Conservation (phyloP, 1,284 basidiomycete genomes). For the Irpex rosettiformis region DNA sequence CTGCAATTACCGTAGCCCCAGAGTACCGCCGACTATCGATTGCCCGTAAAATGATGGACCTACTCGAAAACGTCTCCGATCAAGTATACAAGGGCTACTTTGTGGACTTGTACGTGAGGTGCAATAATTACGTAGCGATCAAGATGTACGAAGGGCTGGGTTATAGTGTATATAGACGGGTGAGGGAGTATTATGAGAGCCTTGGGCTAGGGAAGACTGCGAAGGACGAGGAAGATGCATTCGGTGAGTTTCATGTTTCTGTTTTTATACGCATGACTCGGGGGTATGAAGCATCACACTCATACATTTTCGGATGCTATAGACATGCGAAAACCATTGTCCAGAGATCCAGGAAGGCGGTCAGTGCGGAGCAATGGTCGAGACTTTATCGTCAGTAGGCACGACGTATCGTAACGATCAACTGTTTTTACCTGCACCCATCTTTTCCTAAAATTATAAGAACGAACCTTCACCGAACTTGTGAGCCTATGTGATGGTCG, state of each 20-base stretch:
- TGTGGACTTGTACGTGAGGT: constrained; percentile 89
- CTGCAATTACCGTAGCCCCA: constrained; percentile 88
- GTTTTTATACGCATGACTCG: no score
- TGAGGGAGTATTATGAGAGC: constrained; percentile 83
- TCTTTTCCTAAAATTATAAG: no score
- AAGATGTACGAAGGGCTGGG: constrained; percentile 85
- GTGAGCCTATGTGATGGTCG: no score
- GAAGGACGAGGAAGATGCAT: constrained; percentile 86
- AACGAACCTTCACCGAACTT: no score
- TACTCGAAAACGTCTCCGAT: constrained; percentile 81
- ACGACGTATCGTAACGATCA: constrained; percentile 6
- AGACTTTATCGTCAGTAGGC: constrained; percentile 6
- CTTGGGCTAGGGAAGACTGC: constrained; percentile 65
- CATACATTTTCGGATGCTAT: not conserved
- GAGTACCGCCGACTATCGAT: constrained; percentile 85
- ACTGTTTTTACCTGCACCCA: not conserved
- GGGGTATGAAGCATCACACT: not conserved
- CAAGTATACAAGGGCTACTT: constrained; percentile 77
- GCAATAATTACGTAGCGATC: constrained; percentile 74
- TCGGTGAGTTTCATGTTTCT: constrained; percentile 53
- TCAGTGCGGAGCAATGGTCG: constrained; percentile 10
- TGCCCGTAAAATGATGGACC: constrained; percentile 77
- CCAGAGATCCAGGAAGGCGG: constrained; percentile 7
- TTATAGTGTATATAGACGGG: constrained; percentile 83
- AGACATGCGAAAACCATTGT: constrained; percentile 12